These are phyloP conservation scores for Suillus placidus DNA, from an alignment of 768 basidiomycete genomes.

Conservation along the genomic window DNA sequence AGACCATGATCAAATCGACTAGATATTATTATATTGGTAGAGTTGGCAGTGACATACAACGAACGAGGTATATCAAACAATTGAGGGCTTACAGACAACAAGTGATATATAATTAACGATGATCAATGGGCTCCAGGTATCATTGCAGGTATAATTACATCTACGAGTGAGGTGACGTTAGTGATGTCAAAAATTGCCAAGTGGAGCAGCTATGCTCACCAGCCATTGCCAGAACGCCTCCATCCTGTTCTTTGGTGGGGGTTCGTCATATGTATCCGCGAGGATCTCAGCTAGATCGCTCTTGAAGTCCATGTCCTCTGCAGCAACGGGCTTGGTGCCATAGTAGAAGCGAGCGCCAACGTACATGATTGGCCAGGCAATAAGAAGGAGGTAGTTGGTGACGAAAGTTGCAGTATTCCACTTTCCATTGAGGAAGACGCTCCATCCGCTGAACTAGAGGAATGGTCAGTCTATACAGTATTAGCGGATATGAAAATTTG, in stretches of 20 bases:
- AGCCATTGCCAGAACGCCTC: constrained; percentile 83
- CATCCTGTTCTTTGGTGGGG: constrained; percentile 63
- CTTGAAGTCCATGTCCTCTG: constrained; percentile 85
- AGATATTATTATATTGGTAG: constrained; percentile 5
- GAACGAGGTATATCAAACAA: not conserved
- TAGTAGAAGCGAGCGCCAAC: constrained; percentile 53
- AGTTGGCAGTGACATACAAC: not conserved
- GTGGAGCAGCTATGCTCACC: constrained; percentile 45
- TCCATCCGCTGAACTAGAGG: constrained; percentile 50
- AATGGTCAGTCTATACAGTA: constrained; percentile 38
- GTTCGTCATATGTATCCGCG: constrained; percentile 70
- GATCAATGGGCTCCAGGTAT: not conserved
- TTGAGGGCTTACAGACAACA: not conserved
- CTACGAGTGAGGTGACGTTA: constrained; percentile 2
- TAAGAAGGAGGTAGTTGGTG: constrained; percentile 77
- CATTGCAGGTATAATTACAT: constrained; percentile 10
- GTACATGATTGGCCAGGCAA: constrained; percentile 79
- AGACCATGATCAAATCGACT: not conserved
- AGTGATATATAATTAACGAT: not conserved
- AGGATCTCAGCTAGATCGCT: constrained; percentile 70
- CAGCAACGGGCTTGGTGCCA: constrained; percentile 23
- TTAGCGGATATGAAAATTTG: not conserved
- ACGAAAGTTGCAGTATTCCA: constrained; percentile 73
- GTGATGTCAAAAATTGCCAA: not conserved
- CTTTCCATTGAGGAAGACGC: constrained; percentile 52